Percentiles rank a stretch among this genome's conserved stretches.
Evolutionary conservation across 1,284 basidiomycete species (phyloP).

Genomic region (Uromyces viciae-fabae): DNA sequence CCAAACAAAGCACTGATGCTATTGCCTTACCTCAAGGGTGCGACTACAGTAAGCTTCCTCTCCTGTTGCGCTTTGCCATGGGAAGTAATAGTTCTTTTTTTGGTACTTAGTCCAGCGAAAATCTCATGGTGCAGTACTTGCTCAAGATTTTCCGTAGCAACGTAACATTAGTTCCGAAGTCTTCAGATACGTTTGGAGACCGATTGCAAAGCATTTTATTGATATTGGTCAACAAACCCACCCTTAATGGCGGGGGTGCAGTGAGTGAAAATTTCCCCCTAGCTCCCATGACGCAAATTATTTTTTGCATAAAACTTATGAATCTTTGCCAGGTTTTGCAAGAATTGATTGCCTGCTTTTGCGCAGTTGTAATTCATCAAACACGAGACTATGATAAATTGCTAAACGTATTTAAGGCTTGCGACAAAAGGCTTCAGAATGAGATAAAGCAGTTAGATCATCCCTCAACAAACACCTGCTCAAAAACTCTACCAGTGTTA

Average conservation of each 20-base stretch:
- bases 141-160: conserved; percentile 80
- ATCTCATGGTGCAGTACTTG: conserved; percentile 73
- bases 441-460: not conserved
- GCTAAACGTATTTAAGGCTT: conserved; percentile 73
- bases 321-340: conserved; percentile 66
- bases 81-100: not conserved
- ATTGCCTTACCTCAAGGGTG: conserved; percentile 79
- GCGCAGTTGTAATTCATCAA: conserved; percentile 73
- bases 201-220: conserved; percentile 75
- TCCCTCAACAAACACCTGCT: conserved; percentile 47
- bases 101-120: conserved; percentile 69
- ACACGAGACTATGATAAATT: conserved; percentile 78
- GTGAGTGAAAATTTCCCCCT: conserved; percentile 26
- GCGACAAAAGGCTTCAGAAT: conserved; percentile 63
- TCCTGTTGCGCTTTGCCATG: not conserved
- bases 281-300: conserved; percentile 12
- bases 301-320: too few relatives aligned
- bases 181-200: conserved; percentile 73
- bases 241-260: conserved; percentile 59
- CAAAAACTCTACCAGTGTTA: conserved; percentile 59
- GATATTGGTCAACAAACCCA: conserved; percentile 80
- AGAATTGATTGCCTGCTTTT: conserved; percentile 86
- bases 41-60: conserved; percentile 64
- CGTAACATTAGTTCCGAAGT: conserved; percentile 78
- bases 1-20: conserved; percentile 73